Evolutionary conservation across 2,329 filamentous ascomycete species (phyloP), one percentile per base, ranked within the genome.

Genomic region (Xenoacremonium recifei): DNA sequence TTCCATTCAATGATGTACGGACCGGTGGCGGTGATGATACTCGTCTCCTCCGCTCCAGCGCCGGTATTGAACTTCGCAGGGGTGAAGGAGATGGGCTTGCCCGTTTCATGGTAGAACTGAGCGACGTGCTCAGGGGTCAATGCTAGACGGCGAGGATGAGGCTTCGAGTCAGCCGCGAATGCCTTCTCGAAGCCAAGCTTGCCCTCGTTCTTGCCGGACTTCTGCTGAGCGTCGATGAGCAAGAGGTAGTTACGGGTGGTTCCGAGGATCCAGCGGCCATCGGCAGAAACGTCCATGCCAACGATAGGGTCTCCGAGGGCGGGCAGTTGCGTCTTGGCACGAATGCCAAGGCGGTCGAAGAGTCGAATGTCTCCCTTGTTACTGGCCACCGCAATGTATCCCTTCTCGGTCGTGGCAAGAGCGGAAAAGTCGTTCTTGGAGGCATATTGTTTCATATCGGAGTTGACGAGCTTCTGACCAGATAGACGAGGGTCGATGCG

Each of bases 381-480:
- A 39, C 90, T 96, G 1, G 93, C 92, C 6, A 99, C 91, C 4
- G 93, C 93, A 50, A 99, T 90, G 61, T 96, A 95, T 10, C 93
- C 93, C 69, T 97, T 92, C 60, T 95, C 90, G 0, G 93, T 99
- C 0, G 93, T 97, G 5, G 93, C 89, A 20, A 95, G 79, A 12
- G 92, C 86, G 0, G 91, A 96, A 68, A 99, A 99, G 58, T 95
- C 91, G 60, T 97, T 97, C 79, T 97, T 97, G 57, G 90, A 95
- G 11, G 77, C 82, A 62, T 99, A 99, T 64, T 97, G 92, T 74
- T 99, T 97, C 58, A 97, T 78, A 55, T 97, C 84, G 6, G 85
- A 77, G 49, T 96, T 90, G 13, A 97, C 93, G 34, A 99, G 81
- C 72, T 99, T 99, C 70, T 87, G 85, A 37, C 91, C 93, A 6